Conservation (phyloP, 208 protist species). For the Leishmania martiniquensis region DNA sequence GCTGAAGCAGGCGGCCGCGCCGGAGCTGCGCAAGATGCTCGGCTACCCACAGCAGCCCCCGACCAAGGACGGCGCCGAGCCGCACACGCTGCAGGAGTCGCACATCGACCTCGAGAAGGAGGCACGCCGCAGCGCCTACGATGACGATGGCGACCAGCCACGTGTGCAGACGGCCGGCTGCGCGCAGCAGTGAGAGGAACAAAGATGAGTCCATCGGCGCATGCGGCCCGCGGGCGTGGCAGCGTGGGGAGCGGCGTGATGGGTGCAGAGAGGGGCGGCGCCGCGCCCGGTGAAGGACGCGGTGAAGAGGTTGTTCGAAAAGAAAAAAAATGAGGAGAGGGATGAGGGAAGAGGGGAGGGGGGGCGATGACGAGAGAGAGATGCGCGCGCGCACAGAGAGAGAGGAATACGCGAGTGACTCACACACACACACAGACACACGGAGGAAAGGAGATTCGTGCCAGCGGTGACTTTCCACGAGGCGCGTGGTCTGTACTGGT, state of each 20-base stretch:
- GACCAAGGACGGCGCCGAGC: constrained; percentile 47
- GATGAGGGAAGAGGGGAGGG: neutral
- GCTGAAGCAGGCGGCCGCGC: constrained; percentile 41
- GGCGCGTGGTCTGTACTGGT: too few relatives aligned
- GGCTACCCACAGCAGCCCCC: constrained; percentile 65
- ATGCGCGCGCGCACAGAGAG: too few relatives aligned
- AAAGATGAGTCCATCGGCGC: neutral
- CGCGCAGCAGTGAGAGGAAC: constrained; percentile 66
- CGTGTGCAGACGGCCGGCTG: constrained; percentile 70
- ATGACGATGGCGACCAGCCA: constrained; percentile 59
- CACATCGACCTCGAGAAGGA: constrained; percentile 85
- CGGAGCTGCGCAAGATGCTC: constrained; percentile 74
- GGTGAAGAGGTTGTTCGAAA: neutral
- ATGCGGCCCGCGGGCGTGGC: neutral
- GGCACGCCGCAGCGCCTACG: constrained; percentile 57
- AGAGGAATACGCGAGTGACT: neutral
- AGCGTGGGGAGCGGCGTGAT: neutral
- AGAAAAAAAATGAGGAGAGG: neutral
- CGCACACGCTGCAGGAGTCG: constrained; percentile 56
- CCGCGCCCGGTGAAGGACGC: neutral
- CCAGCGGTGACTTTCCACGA: neutral
- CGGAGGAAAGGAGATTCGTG: neutral
- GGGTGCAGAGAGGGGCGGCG: neutral
- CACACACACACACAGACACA: neutral
- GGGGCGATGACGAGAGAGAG: neutral